phyloP scores from a whole-genome alignment of 1,139 yeast species.

The Arxiozyma heterogenica region DNA sequence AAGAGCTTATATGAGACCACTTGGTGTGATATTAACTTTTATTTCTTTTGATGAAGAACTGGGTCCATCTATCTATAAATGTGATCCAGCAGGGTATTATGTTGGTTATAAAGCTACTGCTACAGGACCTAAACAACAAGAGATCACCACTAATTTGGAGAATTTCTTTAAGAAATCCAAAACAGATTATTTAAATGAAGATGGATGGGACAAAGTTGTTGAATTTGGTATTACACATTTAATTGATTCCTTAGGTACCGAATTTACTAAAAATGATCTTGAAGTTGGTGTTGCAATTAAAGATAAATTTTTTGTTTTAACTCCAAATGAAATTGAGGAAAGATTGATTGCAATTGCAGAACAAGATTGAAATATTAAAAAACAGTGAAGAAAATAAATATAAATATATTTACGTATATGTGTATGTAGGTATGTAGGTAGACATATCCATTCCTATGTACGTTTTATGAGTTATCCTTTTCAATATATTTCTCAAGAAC shows the following conservation, averaged over 20 bases:
- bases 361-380: constrained; percentile 50
- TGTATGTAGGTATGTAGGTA: neutral
- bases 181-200: constrained; percentile 35
- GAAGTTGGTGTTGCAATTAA: constrained; percentile 84
- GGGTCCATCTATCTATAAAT: constrained; percentile 87
- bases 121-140: constrained; percentile 96
- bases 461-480: neutral
- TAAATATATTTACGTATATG: neutral
- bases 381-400: neutral
- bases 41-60: constrained; percentile 77
- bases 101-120: constrained; percentile 89
- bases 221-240: constrained; percentile 83
- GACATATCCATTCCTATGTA: too few species aligned
- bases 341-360: constrained; percentile 91
- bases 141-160: constrained; percentile 82
- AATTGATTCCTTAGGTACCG: constrained; percentile 82
- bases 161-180: constrained; percentile 65
- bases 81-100: constrained; percentile 96
- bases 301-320: constrained; percentile 57
- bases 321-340: constrained; percentile 86
- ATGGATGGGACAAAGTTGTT: constrained; percentile 82
- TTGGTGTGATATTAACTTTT: constrained; percentile 87
- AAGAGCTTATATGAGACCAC: constrained; percentile 98
- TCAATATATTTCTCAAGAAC: neutral
- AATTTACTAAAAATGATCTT: constrained; percentile 83